These are phyloP conservation scores for Hemileia vastatrix DNA, from an alignment of 1,284 basidiomycete genomes.

Conservation along the genomic window DNA sequence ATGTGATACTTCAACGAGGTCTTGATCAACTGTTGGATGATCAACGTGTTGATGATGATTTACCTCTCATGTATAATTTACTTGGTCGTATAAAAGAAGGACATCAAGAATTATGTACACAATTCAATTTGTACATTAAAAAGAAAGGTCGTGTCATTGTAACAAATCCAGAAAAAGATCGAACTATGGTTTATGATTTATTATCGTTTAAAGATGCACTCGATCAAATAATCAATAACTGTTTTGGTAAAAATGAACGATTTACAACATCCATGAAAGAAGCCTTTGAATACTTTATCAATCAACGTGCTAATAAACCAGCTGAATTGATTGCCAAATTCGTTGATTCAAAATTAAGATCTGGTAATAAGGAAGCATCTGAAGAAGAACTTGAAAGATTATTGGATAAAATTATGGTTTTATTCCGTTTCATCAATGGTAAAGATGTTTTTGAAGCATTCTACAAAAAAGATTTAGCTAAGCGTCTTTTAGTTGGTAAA, in stretches of 20 bases:
- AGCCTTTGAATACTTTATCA: slow-evolving; percentile 73
- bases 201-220: slow-evolving; percentile 7
- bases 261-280: slow-evolving; percentile 50
- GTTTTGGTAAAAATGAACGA: slow-evolving; percentile 28
- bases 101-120: neutral
- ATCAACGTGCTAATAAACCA: slow-evolving; percentile 69
- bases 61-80: too few species aligned
- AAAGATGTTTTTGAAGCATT: slow-evolving; percentile 69
- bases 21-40: neutral
- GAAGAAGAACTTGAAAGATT: slow-evolving; percentile 61
- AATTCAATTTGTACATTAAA: slow-evolving; percentile 6
- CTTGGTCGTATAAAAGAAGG: too few species aligned
- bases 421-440: slow-evolving; percentile 74
- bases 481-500: slow-evolving; percentile 71
- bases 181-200: slow-evolving; percentile 4
- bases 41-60: too few species aligned
- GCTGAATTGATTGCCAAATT: slow-evolving; percentile 76
- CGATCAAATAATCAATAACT: slow-evolving; percentile 1
- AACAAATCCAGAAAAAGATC: slow-evolving; percentile 2
- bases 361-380: slow-evolving; percentile 63
- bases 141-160: neutral
- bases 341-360: slow-evolving; percentile 73
- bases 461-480: slow-evolving; percentile 81
- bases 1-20: slow-evolving; percentile 1
- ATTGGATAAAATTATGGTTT: slow-evolving; percentile 64